Conservation (phyloP, 768 basidiomycete genomes). For the Udeniomyces megalosporus region DNA sequence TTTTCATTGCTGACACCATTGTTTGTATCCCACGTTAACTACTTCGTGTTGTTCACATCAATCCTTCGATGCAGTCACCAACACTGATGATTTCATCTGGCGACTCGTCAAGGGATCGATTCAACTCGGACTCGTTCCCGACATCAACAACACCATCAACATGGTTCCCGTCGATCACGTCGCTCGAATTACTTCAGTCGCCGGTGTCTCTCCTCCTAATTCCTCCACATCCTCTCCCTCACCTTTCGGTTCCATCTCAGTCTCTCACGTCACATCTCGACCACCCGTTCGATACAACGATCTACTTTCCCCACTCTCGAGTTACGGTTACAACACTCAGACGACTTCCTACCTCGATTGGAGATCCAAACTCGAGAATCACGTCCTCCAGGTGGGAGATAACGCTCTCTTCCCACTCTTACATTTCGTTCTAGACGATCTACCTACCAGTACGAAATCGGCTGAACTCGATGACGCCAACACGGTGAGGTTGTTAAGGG, state of each 20-base stretch:
- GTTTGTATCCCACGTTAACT: neutral
- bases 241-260: slow-evolving; percentile 19
- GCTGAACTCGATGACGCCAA: slow-evolving; percentile 79
- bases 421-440: slow-evolving; percentile 91
- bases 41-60: neutral
- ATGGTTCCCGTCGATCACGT: slow-evolving; percentile 98
- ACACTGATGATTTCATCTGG: slow-evolving; percentile 99
- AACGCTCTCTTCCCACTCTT: slow-evolving; percentile 93
- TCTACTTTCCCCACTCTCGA: slow-evolving; percentile 52
- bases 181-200: slow-evolving; percentile 59
- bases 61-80: slow-evolving; percentile 49
- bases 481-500: slow-evolving; percentile 46
- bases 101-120: slow-evolving; percentile 95
- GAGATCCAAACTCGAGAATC: slow-evolving; percentile 81
- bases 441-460: slow-evolving; percentile 89
- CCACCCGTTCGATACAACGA: slow-evolving; percentile 81
- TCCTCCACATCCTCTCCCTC: slow-evolving; percentile 22
- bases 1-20: neutral
- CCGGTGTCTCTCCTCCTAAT: slow-evolving; percentile 45
- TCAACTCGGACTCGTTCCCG: slow-evolving; percentile 87
- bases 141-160: slow-evolving; percentile 96
- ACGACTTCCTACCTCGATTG: slow-evolving; percentile 80
- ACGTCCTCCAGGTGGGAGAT: slow-evolving; percentile 85
- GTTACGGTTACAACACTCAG: slow-evolving; percentile 63
- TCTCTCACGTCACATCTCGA: slow-evolving; percentile 58